phyloP scores from a whole-genome alignment of 1,139 yeast species.

The Citeromyces siamensis region DNA sequence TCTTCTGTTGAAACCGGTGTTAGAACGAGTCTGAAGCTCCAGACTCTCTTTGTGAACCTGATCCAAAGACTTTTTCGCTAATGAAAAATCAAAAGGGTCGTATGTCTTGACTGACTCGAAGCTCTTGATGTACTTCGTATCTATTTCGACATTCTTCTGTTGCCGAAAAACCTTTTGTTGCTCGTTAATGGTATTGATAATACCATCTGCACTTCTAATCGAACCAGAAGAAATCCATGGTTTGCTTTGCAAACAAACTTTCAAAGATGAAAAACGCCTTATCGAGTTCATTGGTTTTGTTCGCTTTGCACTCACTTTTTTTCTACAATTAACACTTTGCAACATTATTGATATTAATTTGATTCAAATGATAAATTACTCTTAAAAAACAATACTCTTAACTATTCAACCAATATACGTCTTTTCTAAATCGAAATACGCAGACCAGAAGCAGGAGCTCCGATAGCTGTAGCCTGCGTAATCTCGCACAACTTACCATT shows the following conservation, averaged over 20 bases:
- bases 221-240: slow-evolving; percentile 3
- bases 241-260: slow-evolving; percentile 6
- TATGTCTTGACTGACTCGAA: slow-evolving; percentile 36
- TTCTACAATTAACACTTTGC: no score
- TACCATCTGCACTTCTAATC: background rate
- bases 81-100: slow-evolving; percentile 67
- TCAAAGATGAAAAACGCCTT: slow-evolving; percentile 4
- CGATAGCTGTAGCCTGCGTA: slow-evolving; percentile 68
- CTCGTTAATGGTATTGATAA: slow-evolving; percentile 12
- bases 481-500: slow-evolving; percentile 73
- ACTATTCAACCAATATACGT: background rate
- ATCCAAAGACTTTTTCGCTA: slow-evolving; percentile 34
- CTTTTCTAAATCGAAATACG: slow-evolving; percentile 26
- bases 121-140: slow-evolving; percentile 23
- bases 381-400: background rate
- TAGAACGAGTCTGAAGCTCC: slow-evolving; percentile 10
- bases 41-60: slow-evolving; percentile 13
- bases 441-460: slow-evolving; percentile 94
- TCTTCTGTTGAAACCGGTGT: slow-evolving; percentile 28
- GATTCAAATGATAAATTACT: background rate
- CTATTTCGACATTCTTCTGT: slow-evolving; percentile 16
- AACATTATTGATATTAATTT: no score
- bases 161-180: slow-evolving; percentile 13
- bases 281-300: slow-evolving; percentile 4
- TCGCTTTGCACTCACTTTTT: background rate